Base-by-base conservation (phyloP, 1,284 basidiomycete species). In the Rhodofomes roseus region DNA sequence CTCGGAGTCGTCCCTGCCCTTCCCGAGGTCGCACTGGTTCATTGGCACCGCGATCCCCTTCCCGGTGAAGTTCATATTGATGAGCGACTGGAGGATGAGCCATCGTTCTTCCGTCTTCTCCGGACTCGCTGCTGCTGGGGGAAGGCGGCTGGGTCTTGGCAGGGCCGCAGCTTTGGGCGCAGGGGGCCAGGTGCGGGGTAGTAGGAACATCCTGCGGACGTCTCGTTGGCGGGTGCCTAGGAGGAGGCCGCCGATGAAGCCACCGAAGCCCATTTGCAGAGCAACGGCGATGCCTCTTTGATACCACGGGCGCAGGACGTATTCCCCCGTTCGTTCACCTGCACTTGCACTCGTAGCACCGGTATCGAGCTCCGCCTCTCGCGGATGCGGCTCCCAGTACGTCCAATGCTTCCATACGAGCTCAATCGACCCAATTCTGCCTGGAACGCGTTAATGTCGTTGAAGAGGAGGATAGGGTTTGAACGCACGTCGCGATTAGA, bases 331-430 rank as follows among this genome's bases (percentile, higher is more conserved):
- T 0, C 37, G 56, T 12, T 65, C 44, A 4, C 34, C 48, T 7
- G 20, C 31, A 25, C 40, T 39, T 64, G 58, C 20, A 14, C 46
- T 22, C 48, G 56, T 36, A 9, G 29, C 22, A 20, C 60, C 54
- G 36, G 65, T 51, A 1, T 58, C 57, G 8, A 63, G 52, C 9
- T 51, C 37, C 16, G 63, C 23, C 18, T 64, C 62, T 48, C 67
- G 60, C 7, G 69, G 62, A 20, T 65, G 58, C 48, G 69, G 63
- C 18, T 71, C 66, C 53, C 65, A 67, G n/a, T 60, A 54, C 9
- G 76, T 75, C 76, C 76, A 78, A 54, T 74, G 71, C 56, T 70
- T 71, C 68, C 74, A 74, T 3, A 72, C 71, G n/a, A 77, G 64
- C 56, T 78, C 76, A 46, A 72, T 70, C 2, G 71, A 65, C 2